Conservation (phyloP, 176 grass and related monocot species). For the Phoenix dactylifera region DNA sequence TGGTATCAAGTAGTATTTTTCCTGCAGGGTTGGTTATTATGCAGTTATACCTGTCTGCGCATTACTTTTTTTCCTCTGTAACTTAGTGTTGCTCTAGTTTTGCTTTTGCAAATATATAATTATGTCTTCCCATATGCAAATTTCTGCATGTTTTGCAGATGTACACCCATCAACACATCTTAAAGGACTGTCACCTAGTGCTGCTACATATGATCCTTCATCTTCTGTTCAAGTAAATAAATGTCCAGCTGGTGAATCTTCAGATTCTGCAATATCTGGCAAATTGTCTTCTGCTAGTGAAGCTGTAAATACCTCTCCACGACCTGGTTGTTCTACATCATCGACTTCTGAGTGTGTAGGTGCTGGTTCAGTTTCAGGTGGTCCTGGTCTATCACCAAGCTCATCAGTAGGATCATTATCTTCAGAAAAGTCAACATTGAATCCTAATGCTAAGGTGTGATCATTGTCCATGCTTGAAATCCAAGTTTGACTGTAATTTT, state of each 20-base stretch:
- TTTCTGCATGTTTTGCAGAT: slow-evolving; percentile 17
- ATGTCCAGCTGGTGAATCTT: slow-evolving; percentile 9
- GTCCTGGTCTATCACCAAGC: slow-evolving; percentile 47
- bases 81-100: too few relatives aligned
- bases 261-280: slow-evolving; percentile 21
- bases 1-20: too few relatives aligned
- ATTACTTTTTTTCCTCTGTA: too few relatives aligned
- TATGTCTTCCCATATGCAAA: background rate
- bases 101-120: too few relatives aligned
- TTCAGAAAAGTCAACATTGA: slow-evolving; percentile 51
- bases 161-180: slow-evolving; percentile 21
- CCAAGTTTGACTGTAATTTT: too few relatives aligned
- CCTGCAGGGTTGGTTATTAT: too few relatives aligned
- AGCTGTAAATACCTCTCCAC: slow-evolving; percentile 27
- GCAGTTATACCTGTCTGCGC: too few relatives aligned
- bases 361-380: slow-evolving; percentile 37
- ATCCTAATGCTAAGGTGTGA: slow-evolving; percentile 64
- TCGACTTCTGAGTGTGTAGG: slow-evolving; percentile 32
- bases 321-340: slow-evolving; percentile 37
- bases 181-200: slow-evolving; percentile 34
- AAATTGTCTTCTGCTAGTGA: slow-evolving; percentile 29
- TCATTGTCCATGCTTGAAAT: too few relatives aligned
- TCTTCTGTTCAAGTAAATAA: slow-evolving; percentile 32
- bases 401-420: slow-evolving; percentile 57
- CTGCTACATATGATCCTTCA: slow-evolving; percentile 21